These are phyloP conservation scores for Amanita muscaria DNA, from an alignment of 768 basidiomycete species.

Conservation along the genomic window DNA sequence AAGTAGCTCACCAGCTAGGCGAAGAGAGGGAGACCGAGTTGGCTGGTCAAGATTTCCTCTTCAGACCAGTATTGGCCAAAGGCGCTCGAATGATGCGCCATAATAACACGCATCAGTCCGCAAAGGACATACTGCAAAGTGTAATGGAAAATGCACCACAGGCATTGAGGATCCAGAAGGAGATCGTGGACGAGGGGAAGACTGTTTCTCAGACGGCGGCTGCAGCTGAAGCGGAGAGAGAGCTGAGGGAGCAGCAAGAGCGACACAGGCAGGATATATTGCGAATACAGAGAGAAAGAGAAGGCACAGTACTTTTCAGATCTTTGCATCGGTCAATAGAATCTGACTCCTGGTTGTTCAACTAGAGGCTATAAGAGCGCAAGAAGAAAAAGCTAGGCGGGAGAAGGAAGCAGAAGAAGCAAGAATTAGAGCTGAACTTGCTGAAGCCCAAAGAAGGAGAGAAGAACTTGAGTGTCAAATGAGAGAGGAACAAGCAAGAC, in stretches of 20 bases:
- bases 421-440: constrained; percentile 34
- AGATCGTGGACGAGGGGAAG: constrained; percentile 42
- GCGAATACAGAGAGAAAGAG: constrained; percentile 37
- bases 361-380: constrained; percentile 28
- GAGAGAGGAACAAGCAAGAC: constrained; percentile 20
- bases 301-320: constrained; percentile 15
- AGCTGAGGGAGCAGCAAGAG: constrained; percentile 37
- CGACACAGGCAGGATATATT: constrained; percentile 40
- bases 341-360: background rate
- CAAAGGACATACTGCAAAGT: constrained; percentile 31
- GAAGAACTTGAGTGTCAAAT: constrained; percentile 30
- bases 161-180: constrained; percentile 44
- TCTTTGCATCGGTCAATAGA: too few relatives aligned
- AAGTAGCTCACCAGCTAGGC: constrained; percentile 28
- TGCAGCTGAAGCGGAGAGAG: constrained; percentile 41
- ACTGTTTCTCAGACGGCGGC: constrained; percentile 46
- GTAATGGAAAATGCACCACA: constrained; percentile 32
- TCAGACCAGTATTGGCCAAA: constrained; percentile 41
- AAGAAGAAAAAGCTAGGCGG: constrained; percentile 36
- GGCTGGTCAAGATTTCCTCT: constrained; percentile 31
- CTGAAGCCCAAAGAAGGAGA: constrained; percentile 28
- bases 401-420: constrained; percentile 37
- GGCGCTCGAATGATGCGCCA: constrained; percentile 39
- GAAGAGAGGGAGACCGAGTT: constrained; percentile 39
- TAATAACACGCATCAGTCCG: constrained; percentile 29